Conservation (phyloP, 2,329 filamentous ascomycete species). For the Juglanconis juglandina region DNA sequence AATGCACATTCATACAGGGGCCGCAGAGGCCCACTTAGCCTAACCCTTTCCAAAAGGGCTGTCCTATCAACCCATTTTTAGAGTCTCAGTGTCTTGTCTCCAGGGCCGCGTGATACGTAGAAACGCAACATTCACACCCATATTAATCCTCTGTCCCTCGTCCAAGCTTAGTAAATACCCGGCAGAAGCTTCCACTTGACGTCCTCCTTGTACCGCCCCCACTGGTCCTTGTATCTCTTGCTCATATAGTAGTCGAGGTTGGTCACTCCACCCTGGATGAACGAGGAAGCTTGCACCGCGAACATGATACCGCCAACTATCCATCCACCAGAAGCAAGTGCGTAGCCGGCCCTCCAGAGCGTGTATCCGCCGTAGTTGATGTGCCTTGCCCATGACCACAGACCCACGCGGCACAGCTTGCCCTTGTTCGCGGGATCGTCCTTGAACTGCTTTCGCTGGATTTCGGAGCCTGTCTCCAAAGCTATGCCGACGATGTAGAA, state of each 20-base stretch:
- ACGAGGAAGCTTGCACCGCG: slow-evolving; percentile 28
- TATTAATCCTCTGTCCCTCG: too few species aligned
- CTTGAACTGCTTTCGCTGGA: slow-evolving; percentile 49
- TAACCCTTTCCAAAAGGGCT: background rate
- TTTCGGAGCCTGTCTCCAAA: slow-evolving; percentile 53
- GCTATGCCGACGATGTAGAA: slow-evolving; percentile 50
- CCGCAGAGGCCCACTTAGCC: background rate
- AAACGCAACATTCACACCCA: too few species aligned
- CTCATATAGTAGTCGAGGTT: slow-evolving; percentile 37
- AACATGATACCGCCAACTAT: slow-evolving; percentile 29
- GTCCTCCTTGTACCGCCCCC: slow-evolving; percentile 35
- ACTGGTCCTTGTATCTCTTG: slow-evolving; percentile 35
- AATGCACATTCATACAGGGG: background rate
- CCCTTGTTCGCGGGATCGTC: slow-evolving; percentile 32
- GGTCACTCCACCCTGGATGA: slow-evolving; percentile 29
- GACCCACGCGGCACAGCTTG: slow-evolving; percentile 34
- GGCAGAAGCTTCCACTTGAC: slow-evolving; percentile 36
- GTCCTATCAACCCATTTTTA: background rate
- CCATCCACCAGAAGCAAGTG: slow-evolving; percentile 34
- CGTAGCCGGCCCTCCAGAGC: slow-evolving; percentile 32
- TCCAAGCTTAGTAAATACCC: slow-evolving; percentile 30
- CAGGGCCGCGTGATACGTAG: too few species aligned
- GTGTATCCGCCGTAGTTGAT: slow-evolving; percentile 39
- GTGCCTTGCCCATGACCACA: slow-evolving; percentile 38
- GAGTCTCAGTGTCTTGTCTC: too few species aligned